phyloP scores from a whole-genome alignment of 2,329 filamentous ascomycete genomes.

The Cladosporium sp. region DNA sequence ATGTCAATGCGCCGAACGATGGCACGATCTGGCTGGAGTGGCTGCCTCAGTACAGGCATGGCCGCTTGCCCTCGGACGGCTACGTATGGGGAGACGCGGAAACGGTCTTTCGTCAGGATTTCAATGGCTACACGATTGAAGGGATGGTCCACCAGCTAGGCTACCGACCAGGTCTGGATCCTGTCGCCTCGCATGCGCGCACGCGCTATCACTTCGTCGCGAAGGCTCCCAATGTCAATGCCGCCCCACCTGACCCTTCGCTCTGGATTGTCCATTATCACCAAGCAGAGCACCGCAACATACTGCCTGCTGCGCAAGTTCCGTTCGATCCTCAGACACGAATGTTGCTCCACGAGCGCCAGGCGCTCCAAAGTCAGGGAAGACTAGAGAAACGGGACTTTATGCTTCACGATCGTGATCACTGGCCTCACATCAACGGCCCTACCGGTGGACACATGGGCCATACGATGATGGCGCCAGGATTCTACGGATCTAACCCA shows the following conservation, averaged over 20 bases:
- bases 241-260: constrained; percentile 69
- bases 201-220: constrained; percentile 80
- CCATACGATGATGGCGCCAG: constrained; percentile 14
- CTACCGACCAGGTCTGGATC: constrained; percentile 69
- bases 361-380: constrained; percentile 64
- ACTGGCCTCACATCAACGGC: constrained; percentile 82
- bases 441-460: constrained; percentile 39
- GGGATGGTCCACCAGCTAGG: constrained; percentile 80
- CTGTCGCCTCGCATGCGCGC: constrained; percentile 70
- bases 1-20: constrained; percentile 76
- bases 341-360: constrained; percentile 57
- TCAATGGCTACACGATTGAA: constrained; percentile 73
- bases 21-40: constrained; percentile 81
- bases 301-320: constrained; percentile 65
- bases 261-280: constrained; percentile 93
- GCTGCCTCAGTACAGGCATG: constrained; percentile 72
- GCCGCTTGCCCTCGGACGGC: constrained; percentile 83
- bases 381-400: constrained; percentile 89
- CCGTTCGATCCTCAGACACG: constrained; percentile 58
- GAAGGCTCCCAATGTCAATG: constrained; percentile 66
- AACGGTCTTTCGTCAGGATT: constrained; percentile 69
- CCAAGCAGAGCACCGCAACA: constrained; percentile 67
- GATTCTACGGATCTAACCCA: constrained; percentile 14
- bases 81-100: constrained; percentile 87
- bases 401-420: constrained; percentile 82